Evolutionary conservation across 2,329 filamentous ascomycete species (phyloP), one percentile per base, ranked within the genome.

Genomic region (Phialophora tarda): DNA sequence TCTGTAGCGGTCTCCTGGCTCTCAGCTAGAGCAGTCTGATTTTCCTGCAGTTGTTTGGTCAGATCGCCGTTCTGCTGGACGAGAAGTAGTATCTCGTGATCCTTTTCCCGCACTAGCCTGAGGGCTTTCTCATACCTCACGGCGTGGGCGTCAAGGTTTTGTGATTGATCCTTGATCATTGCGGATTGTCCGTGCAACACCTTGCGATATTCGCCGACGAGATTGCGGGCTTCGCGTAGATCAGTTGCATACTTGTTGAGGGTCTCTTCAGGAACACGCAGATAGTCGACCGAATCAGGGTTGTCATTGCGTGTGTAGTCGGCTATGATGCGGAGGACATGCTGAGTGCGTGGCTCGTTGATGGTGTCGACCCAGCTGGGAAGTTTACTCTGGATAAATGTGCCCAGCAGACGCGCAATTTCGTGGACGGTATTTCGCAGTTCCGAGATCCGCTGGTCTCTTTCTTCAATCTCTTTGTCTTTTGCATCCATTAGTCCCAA

Each of bases 61-160:
- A 69, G 24, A 38, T 63, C 48, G 24, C 64, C 55, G 32, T 64
- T 66, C n/a, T 66, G 59, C 54, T 67, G 61, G 1, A 56, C 62
- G 2, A 71, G 63, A 28, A 68, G 55, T 7, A 64, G 12, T 23
- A 70, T 57, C 44, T 71, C 69, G 59, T 69, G 65, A 23, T 71
- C 65, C n/a, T 63, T 61, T 30, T 67, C 58, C 50, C 63, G 66
- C 28, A 69, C 41, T 4, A 62, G n/a, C 14, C 17, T 47, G 30
- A 67, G 32, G 17, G 60, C 47, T 14, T 30, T 59, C 26, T 66
- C 61, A 44, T 65, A 70, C 41, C 63, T 68, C 24, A 60, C 44
- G 12, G 55, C 57, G 17, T 55, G 41, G 5, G 32, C 57, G 28
- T 67, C 67, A 4, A 69, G 56, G 26, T 63, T 64, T 11, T 62